phyloP scores from a whole-genome alignment of 129 eudicot species.

The Artemisia tridentata region DNA sequence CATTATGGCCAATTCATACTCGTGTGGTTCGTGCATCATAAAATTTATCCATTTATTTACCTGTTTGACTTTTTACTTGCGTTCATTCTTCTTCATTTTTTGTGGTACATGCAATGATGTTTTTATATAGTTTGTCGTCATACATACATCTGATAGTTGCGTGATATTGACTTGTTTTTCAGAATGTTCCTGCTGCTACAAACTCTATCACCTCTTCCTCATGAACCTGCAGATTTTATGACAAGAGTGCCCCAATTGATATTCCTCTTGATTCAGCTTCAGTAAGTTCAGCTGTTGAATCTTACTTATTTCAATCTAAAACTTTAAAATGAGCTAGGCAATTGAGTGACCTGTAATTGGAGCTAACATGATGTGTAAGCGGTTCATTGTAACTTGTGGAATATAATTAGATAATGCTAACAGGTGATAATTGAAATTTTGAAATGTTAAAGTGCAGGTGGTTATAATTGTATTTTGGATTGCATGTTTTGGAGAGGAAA shows the following conservation, averaged over 20 bases:
- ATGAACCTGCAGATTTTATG: slow-evolving; percentile 95
- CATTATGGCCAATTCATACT: too few species aligned
- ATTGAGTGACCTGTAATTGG: slow-evolving; percentile 2
- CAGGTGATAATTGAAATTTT: neutral
- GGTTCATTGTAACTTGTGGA: slow-evolving; percentile 6
- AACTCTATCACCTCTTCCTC: slow-evolving; percentile 94
- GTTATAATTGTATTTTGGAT: too few species aligned
- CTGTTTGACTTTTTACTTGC: too few species aligned
- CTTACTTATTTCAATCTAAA: too few species aligned
- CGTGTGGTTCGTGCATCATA: too few species aligned
- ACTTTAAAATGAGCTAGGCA: neutral
- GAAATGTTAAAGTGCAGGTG: neutral
- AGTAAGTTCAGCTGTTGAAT: slow-evolving; percentile 35
- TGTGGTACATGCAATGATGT: too few species aligned
- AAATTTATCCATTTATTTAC: too few species aligned
- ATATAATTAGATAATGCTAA: neutral
- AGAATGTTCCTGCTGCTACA: slow-evolving; percentile 78
- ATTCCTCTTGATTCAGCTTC: slow-evolving; percentile 79
- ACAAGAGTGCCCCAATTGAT: slow-evolving; percentile 81
- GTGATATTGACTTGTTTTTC: slow-evolving; percentile 13
- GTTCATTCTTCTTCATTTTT: too few species aligned
- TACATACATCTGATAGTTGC: neutral
- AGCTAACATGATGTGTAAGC: neutral
- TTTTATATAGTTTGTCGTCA: too few species aligned
- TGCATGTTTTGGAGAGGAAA: too few species aligned